Conservation (phyloP, 371 early-diverging fungal species). For the Capillidium heterosporum region DNA sequence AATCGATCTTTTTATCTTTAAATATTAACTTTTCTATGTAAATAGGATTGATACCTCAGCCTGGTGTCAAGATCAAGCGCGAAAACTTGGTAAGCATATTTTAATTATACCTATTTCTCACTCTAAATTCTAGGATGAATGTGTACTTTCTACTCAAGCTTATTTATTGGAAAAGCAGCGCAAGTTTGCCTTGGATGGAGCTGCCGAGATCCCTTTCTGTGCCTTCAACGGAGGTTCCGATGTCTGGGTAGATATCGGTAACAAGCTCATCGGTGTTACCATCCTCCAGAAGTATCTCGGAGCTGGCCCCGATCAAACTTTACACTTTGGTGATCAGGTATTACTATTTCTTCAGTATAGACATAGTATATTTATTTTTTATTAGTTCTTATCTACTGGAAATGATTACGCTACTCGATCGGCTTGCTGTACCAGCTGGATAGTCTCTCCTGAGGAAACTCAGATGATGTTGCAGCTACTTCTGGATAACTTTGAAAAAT, state of each 20-base stretch:
- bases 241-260: conserved; percentile 58
- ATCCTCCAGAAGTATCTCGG: conserved; percentile 41
- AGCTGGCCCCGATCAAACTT: conserved; percentile 27
- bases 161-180: conserved; percentile 19
- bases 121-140: conserved; percentile 23
- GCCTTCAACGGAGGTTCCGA: conserved; percentile 75
- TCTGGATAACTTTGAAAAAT: no score
- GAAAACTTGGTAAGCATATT: conserved; percentile 31
- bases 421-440: conserved; percentile 66
- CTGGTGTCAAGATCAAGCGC: conserved; percentile 24
- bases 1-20: conserved; percentile 7
- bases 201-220: conserved; percentile 45
- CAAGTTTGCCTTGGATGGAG: not conserved
- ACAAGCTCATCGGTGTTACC: conserved; percentile 49
- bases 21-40: no score
- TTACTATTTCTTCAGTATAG: not conserved
- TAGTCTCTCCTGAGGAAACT: conserved; percentile 60
- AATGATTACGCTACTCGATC: conserved; percentile 62
- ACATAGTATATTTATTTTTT: not conserved
- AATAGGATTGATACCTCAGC: conserved; percentile 14
- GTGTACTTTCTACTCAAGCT: conserved; percentile 36
- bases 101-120: conserved; percentile 1
- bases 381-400: conserved; percentile 59
- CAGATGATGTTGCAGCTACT: conserved; percentile 25
- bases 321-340: conserved; percentile 72